A percentile compares a stretch with the other conserved stretches of the same genome.
Conservation (phyloP, 192 early-diverging fungal genomes). For the Coemansia sp. region DNA sequence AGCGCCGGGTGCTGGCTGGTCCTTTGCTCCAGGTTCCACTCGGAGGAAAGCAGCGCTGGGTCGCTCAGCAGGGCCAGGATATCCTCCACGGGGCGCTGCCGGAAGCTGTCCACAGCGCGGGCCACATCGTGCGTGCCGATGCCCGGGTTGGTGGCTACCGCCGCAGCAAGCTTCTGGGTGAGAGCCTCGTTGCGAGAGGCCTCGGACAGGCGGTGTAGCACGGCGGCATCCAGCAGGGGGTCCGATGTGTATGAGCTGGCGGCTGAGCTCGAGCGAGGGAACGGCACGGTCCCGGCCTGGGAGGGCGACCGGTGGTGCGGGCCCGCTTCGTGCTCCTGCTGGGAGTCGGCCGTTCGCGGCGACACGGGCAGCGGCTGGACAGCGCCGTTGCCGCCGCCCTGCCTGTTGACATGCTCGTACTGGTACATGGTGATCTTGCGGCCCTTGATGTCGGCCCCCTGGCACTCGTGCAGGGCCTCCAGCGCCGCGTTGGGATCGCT, state of each 20-base stretch:
- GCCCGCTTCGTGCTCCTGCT: background rate
- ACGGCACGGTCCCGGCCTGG: slow-evolving; percentile 9
- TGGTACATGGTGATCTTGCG: slow-evolving; percentile 47
- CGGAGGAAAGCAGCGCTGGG: slow-evolving; percentile 23
- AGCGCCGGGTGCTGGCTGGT: slow-evolving; percentile 5
- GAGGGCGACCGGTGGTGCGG: background rate
- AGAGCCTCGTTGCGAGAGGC: slow-evolving; percentile 40
- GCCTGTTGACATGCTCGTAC: slow-evolving; percentile 47
- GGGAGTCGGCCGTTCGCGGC: background rate
- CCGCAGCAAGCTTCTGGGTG: slow-evolving; percentile 28
- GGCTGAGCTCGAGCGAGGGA: slow-evolving; percentile 15
- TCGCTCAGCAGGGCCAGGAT: slow-evolving; percentile 40
- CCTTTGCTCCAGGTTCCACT: slow-evolving; percentile 40
- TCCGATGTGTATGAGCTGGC: slow-evolving; percentile 11
- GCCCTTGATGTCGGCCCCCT: slow-evolving; percentile 49
- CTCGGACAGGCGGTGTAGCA: slow-evolving; percentile 30
- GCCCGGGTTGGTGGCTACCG: slow-evolving; percentile 32
- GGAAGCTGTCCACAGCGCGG: slow-evolving; percentile 18
- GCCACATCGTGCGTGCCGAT: slow-evolving; percentile 29
- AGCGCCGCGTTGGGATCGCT: slow-evolving; percentile 38
- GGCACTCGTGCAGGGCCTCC: slow-evolving; percentile 40
- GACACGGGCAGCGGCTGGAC: background rate
- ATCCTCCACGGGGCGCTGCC: slow-evolving; percentile 28
- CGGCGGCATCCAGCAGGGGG: slow-evolving; percentile 29
- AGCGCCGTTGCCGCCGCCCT: background rate